These are phyloP conservation scores for Talaromyces borbonicus DNA, from an alignment of 495 filamentous ascomycete genomes.

Conservation along the genomic window DNA sequence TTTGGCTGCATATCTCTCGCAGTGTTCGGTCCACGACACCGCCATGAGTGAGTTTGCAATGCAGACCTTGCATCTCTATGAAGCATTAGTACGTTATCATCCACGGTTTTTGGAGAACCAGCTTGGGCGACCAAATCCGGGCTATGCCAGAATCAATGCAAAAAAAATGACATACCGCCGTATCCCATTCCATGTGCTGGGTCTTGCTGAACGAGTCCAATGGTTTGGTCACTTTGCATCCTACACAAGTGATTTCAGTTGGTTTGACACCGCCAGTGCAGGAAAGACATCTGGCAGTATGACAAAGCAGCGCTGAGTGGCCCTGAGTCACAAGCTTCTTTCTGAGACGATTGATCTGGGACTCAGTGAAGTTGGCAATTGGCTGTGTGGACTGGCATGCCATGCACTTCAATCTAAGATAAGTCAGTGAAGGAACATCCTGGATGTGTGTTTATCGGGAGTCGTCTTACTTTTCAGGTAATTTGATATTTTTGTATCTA, in stretches of 20 bases:
- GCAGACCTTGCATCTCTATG: conserved; percentile 1
- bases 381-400: conserved; percentile 26
- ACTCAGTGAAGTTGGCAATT: conserved; percentile 38
- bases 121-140: too few species aligned
- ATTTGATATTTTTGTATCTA: conserved; percentile 17
- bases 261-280: conserved; percentile 13
- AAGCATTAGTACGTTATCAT: conserved; percentile 40
- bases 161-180: conserved; percentile 44
- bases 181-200: conserved; percentile 38
- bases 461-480: conserved; percentile 21
- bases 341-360: conserved; percentile 23
- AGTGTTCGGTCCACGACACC: neutral
- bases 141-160: too few species aligned
- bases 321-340: conserved; percentile 9
- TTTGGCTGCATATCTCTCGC: neutral
- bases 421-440: conserved; percentile 9
- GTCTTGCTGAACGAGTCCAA: conserved; percentile 47
- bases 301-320: conserved; percentile 10
- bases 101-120: too few species aligned
- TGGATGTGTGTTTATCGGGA: neutral
- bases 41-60: neutral
- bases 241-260: conserved; percentile 28
- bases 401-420: conserved; percentile 36
- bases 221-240: conserved; percentile 37
- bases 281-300: neutral